Percentiles rank a stretch among this genome's conserved stretches.
Conservation (phyloP, 257 asterid genomes). For the Ocimum tenuiflorum region DNA sequence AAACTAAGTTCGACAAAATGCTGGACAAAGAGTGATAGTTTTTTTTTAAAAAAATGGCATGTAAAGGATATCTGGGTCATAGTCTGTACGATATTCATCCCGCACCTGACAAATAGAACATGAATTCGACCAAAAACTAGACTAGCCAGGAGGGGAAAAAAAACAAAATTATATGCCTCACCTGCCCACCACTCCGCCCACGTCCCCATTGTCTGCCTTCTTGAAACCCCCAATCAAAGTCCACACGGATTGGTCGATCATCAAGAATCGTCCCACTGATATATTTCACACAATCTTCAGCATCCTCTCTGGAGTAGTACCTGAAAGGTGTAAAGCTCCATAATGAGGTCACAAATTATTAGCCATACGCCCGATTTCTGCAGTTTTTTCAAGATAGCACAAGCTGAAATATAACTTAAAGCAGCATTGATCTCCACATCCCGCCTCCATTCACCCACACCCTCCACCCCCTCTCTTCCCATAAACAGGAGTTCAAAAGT, state of each 20-base stretch:
- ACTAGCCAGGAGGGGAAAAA: slow-evolving; percentile 10
- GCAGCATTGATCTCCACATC: background rate
- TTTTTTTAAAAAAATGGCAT: background rate
- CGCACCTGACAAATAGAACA: slow-evolving; percentile 60
- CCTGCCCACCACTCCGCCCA: slow-evolving; percentile 99
- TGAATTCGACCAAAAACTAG: slow-evolving; percentile 11
- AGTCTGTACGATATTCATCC: slow-evolving; percentile 97
- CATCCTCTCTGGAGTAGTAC: slow-evolving; percentile 90
- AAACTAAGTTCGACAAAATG: too few relatives aligned
- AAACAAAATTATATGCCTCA: slow-evolving; percentile 21
- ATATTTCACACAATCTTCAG: slow-evolving; percentile 84
- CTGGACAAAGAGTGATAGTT: background rate
- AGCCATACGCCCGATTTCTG: too few relatives aligned
- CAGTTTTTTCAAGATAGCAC: background rate
- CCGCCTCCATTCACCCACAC: background rate
- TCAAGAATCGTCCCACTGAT: slow-evolving; percentile 97
- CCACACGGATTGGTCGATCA: slow-evolving; percentile 98
- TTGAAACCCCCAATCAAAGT: slow-evolving; percentile 98
- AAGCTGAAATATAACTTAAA: background rate
- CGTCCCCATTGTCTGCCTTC: slow-evolving; percentile 99
- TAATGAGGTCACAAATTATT: background rate
- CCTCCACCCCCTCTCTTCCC: background rate
- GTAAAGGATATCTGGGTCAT: slow-evolving; percentile 98
- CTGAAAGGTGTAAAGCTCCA: slow-evolving; percentile 35
- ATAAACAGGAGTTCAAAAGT: background rate